These are phyloP conservation scores for Immersiella caudata DNA, from an alignment of 495 filamentous ascomycete species.

Conservation along the genomic window DNA sequence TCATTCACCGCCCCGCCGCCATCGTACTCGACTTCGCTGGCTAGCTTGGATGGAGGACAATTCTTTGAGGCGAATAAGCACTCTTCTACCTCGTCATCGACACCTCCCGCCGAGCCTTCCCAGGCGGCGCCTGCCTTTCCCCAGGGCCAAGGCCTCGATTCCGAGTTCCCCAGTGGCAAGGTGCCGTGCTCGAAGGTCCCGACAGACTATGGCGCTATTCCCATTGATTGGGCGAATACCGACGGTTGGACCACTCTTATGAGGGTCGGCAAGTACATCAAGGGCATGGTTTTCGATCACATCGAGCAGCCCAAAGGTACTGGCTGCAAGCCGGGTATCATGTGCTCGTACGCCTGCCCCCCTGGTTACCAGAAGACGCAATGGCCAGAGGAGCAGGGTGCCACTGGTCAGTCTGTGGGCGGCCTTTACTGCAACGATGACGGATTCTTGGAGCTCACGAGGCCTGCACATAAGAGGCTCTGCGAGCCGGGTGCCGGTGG, in stretches of 20 bases:
- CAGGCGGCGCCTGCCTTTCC: constrained; percentile 28
- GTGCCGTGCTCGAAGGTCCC: constrained; percentile 76
- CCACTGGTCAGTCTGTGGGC: constrained; percentile 83
- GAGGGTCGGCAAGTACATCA: constrained; percentile 43
- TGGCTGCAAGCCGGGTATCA: constrained; percentile 61
- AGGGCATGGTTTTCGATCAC: constrained; percentile 48
- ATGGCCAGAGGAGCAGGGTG: constrained; percentile 80
- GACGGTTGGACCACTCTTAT: constrained; percentile 85
- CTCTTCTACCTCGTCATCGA: constrained; percentile 21
- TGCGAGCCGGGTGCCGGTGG: constrained; percentile 74
- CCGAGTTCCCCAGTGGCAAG: constrained; percentile 76
- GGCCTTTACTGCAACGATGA: constrained; percentile 77
- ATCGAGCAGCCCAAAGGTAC: constrained; percentile 68
- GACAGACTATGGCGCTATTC: constrained; percentile 76
- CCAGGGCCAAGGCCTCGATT: constrained; percentile 59
- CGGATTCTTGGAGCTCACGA: constrained; percentile 80
- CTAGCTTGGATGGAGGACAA: constrained; percentile 32
- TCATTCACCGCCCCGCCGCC: constrained; percentile 45
- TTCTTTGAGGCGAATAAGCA: constrained; percentile 39
- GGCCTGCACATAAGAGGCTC: constrained; percentile 62
- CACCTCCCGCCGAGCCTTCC: constrained; percentile 32
- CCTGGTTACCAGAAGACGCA: constrained; percentile 90
- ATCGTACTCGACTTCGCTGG: constrained; percentile 26
- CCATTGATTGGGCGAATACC: constrained; percentile 66
- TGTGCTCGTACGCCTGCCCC: constrained; percentile 95